Evolutionary conservation across 176 grass and related monocot genomes (phyloP).

Genomic region (Juncus effusus): DNA sequence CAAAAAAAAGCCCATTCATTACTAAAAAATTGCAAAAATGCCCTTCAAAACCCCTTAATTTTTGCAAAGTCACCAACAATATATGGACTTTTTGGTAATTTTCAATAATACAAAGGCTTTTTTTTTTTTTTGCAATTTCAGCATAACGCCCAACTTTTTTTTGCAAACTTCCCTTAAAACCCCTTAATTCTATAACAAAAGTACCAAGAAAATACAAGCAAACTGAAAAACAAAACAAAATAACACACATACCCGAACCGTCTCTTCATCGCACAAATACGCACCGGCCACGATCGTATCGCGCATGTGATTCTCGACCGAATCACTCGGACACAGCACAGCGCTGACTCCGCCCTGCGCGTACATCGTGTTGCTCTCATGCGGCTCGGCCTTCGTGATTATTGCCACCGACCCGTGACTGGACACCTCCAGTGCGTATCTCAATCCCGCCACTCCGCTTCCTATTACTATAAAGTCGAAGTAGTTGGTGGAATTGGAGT

Average conservation of each 20-base stretch:
- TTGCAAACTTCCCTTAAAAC: not conserved
- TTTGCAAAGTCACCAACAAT: too few species aligned
- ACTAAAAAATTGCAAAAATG: too few species aligned
- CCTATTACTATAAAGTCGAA: slow-evolving; percentile 92
- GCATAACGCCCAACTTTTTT: too few species aligned
- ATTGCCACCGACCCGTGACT: slow-evolving; percentile 79
- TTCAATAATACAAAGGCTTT: too few species aligned
- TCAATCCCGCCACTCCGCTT: slow-evolving; percentile 85
- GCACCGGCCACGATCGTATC: slow-evolving; percentile 97
- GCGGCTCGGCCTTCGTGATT: slow-evolving; percentile 90
- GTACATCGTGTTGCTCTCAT: slow-evolving; percentile 97
- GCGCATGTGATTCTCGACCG: slow-evolving; percentile 91
- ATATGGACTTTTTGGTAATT: too few species aligned
- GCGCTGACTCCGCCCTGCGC: slow-evolving; percentile 97
- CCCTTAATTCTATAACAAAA: not conserved
- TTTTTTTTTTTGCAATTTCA: too few species aligned
- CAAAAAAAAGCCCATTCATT: too few species aligned
- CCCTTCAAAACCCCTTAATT: too few species aligned
- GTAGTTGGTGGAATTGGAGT: slow-evolving; percentile 48
- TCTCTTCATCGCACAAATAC: slow-evolving; percentile 91
- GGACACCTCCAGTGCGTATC: slow-evolving; percentile 93
- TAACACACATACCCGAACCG: slow-evolving; percentile 57
- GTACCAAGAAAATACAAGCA: not conserved
- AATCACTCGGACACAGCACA: slow-evolving; percentile 89
- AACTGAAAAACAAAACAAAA: slow-evolving; percentile 9